These are phyloP conservation scores for Russula dissimulans DNA, from an alignment of 768 basidiomycete species.

Conservation along the genomic window DNA sequence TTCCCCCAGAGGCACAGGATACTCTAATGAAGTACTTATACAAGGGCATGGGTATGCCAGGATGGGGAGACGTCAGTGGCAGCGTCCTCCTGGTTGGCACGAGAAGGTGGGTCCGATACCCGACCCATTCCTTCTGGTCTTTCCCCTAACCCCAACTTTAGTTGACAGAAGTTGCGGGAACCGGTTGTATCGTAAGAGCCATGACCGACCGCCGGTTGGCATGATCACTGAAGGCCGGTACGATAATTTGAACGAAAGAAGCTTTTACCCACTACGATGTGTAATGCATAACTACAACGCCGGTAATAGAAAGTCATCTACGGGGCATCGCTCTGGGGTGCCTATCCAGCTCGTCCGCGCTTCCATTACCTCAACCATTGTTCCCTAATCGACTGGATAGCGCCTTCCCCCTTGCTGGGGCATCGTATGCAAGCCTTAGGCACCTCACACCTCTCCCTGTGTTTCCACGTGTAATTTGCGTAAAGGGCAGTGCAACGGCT, in stretches of 20 bases:
- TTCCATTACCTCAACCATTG: neutral
- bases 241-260: slow-evolving; percentile 12
- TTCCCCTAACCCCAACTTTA: slow-evolving; percentile 26
- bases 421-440: neutral
- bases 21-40: slow-evolving; percentile 97
- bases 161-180: slow-evolving; percentile 91
- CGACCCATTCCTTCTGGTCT: neutral
- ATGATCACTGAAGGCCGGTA: slow-evolving; percentile 25
- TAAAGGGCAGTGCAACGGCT: slow-evolving; percentile 10
- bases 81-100: slow-evolving; percentile 80
- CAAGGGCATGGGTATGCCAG: slow-evolving; percentile 81
- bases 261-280: neutral
- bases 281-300: neutral
- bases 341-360: neutral
- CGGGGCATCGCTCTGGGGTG: neutral
- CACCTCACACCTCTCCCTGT: neutral
- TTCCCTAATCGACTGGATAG: neutral
- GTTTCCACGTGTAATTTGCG: slow-evolving; percentile 1
- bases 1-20: slow-evolving; percentile 73
- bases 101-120: slow-evolving; percentile 65
- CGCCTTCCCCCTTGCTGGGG: neutral
- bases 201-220: slow-evolving; percentile 61
- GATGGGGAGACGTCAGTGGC: slow-evolving; percentile 52
- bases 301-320: neutral
- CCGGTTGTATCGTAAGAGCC: slow-evolving; percentile 87